Evolutionary conservation across 2,329 filamentous ascomycete genomes (phyloP), one percentile per base, ranked within the genome.

Genomic region (Rutstroemia sp.): DNA sequence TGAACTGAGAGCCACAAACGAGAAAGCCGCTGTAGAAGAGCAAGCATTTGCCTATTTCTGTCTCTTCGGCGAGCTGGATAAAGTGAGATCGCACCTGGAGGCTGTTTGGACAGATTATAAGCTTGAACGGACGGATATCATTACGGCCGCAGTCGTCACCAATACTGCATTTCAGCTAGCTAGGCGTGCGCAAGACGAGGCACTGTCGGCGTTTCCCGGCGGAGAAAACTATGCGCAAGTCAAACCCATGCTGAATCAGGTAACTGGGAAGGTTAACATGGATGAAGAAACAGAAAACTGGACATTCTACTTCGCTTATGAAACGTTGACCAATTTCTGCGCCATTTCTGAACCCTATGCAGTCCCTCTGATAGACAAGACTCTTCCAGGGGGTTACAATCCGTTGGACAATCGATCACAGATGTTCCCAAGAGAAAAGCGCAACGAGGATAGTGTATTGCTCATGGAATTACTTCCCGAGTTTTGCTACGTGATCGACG

Each of bases 91-190:
- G 12, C 51, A 48, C 21, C 12, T 62, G 2, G 3, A 34, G 14
- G 34, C 52, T 5, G 3, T 50, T n/a, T 62, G 53, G 58, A 16
- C 5, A 1, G 19, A 57, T 10, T 57, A 58, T 46, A 34, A 49
- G 9, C 6, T n/a, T 5, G 25, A 25, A 10, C 45, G 48, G 6
- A 44, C 58, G 3, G 59, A 61, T 41, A 14, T 59, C 3, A 55
- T 62, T 12, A 58, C 57, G 2, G 55, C 55, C 4, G 56, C 60
- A 5, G 47, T 47, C 1, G 47, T 37, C 8, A 61, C 55, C 10
- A 59, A 59, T 21, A 51, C 48, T 10, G 60, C 55, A 9, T 57
- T 59, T 27, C 51, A 58, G 25, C 49, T 60, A 6, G 56, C 56
- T 19, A 54, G 39, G 6, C 57, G 50, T 5, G 47, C 37, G 6